Conservation (phyloP, 331 rosid genomes). For the Malus hybrid region DNA sequence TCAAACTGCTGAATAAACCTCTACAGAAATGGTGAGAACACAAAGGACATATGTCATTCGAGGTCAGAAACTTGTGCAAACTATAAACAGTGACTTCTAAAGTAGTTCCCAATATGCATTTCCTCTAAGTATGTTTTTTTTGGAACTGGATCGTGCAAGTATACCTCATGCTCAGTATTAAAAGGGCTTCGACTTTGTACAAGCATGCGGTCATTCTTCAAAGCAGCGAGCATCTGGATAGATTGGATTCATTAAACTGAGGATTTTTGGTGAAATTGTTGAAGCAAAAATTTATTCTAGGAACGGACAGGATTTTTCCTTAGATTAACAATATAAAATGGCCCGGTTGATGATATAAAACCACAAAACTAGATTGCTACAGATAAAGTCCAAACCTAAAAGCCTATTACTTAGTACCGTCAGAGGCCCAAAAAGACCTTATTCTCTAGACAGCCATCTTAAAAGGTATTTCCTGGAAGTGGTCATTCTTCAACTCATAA, state of each 20-base stretch:
- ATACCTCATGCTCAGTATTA: constrained; percentile 88
- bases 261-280: constrained; percentile 11
- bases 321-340: neutral
- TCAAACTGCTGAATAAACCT: constrained; percentile 90
- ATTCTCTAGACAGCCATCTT: neutral
- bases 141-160: neutral
- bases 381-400: neutral
- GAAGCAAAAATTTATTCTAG: constrained; percentile 6
- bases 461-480: constrained; percentile 11
- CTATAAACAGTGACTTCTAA: neutral
- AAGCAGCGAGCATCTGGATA: constrained; percentile 85
- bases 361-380: neutral
- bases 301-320: neutral
- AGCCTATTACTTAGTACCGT: neutral
- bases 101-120: neutral
- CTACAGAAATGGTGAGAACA: constrained; percentile 34
- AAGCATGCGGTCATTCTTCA: constrained; percentile 57
- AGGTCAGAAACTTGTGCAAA: neutral
- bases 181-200: constrained; percentile 56
- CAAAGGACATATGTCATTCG: constrained; percentile 10
- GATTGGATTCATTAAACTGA: constrained; percentile 3
- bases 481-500: neutral
- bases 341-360: constrained; percentile 3
- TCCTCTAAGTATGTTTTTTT: neutral
- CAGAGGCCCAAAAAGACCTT: neutral